A percentile compares a stretch with the other conserved stretches of the same genome.
These are phyloP conservation scores for Beauveria asiatica DNA, from an alignment of 2,329 filamentous ascomycete genomes.

Conservation along the genomic window DNA sequence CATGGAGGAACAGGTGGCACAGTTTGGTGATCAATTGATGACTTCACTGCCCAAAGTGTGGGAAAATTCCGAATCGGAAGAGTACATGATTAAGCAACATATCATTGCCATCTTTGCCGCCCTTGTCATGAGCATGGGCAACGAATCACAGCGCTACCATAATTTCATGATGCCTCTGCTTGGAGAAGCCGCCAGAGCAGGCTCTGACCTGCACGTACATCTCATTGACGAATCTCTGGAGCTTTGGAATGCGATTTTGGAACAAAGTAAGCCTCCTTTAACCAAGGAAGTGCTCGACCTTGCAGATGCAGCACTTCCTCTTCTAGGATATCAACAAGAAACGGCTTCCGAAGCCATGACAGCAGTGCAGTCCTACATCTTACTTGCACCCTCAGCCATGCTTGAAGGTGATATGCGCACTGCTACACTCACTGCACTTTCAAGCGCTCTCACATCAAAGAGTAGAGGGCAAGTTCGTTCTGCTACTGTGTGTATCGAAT, in stretches of 20 bases:
- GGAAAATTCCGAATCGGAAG: constrained; percentile 70
- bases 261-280: constrained; percentile 54
- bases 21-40: constrained; percentile 73
- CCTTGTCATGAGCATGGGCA: constrained; percentile 77
- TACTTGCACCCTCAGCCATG: constrained; percentile 60
- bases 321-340: constrained; percentile 58
- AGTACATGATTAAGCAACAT: constrained; percentile 88
- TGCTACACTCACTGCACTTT: constrained; percentile 41
- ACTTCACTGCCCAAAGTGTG: constrained; percentile 72
- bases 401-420: constrained; percentile 47
- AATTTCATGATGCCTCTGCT: constrained; percentile 74
- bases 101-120: constrained; percentile 80
- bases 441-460: constrained; percentile 39
- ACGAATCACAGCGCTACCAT: constrained; percentile 70
- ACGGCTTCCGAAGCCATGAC: constrained; percentile 53
- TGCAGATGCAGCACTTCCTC: constrained; percentile 52
- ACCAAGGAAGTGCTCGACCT: constrained; percentile 55
- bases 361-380: constrained; percentile 62
- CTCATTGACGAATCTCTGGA: constrained; percentile 88
- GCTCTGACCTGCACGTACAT: constrained; percentile 68
- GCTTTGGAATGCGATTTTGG: constrained; percentile 71
- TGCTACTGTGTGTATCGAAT: constrained; percentile 54
- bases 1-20: constrained; percentile 63
- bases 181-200: constrained; percentile 66
- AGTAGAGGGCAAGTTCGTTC: constrained; percentile 51